Evolutionary conservation across 2,329 filamentous ascomycete genomes (phyloP), one percentile per base, ranked within the genome.

Genomic region (Lachnellula subtilissima): DNA sequence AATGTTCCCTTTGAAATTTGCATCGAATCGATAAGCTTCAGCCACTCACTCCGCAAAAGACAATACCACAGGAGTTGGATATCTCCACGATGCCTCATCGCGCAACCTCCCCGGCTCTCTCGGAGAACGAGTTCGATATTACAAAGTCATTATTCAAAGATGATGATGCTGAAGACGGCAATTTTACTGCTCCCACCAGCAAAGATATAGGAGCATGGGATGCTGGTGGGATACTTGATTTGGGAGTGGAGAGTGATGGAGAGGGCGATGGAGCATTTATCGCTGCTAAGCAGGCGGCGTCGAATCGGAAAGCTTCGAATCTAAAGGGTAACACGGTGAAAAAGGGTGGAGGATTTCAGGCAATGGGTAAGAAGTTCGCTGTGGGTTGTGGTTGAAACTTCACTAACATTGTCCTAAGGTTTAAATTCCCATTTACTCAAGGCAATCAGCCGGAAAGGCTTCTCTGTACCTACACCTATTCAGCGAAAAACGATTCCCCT

Each of bases 401-500:
- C 32, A 43, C 42, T 22, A 14, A 46, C 47, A 48, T 43, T 19
- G 6, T 56, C 37, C 62, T 65, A 15, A 87, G 84, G 89, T 40
- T 76, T 97, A 55, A 96, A 89, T 74, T 78, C 85, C 11, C 86
- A 88, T 64, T 79, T 99, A 4, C 79, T 99, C 23, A 94, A 95
- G 69, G 91, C 94, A 2, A 97, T 99, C 62, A 83, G 89, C 12
- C 83, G 89, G 65, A 99, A 97, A 75, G 95, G 94, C 15, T 99
- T 97, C 74, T 91, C 88, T 0, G 90, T 97, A 2, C 95, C 95
- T 4, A 99, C 94, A 0, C 94, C 94, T 0, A 99, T 99, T 72
- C 94, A 99, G 76, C 85, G 94, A 64, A 97, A 97, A 74, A 90
- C 94, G 2, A 96, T 99, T 48, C 95, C 94, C 4, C 78, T 97